Base-by-base conservation (phyloP, 352 stramenopile species). In the Globisporangium takayamanum region DNA sequence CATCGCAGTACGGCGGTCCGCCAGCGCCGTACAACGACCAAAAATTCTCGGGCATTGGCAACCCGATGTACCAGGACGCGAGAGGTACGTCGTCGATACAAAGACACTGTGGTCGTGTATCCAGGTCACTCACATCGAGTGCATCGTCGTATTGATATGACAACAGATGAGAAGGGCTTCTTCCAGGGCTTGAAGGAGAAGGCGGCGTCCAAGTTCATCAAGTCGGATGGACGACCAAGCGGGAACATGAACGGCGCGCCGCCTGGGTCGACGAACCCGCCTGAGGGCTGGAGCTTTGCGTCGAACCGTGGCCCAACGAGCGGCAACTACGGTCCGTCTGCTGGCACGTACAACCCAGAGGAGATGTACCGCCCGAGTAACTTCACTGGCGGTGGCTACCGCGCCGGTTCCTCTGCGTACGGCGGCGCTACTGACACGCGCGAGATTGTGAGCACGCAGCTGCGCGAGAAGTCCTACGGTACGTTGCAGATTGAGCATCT, bases 11-110 rank as follows among this genome's bases (percentile, higher is more conserved):
- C 48, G 76, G 76, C 44, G 74, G 64, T 56, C 72, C 67, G 0
- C 76, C 74, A 8, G 72, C 72, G 28, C 77, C 73, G n/a, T 78
- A 81, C 55, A 80, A 84, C 62, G 77, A 90, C 47, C 67, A 87
- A 60, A 80, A 93, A 58, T 95, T 98, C 62, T 83, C 94, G 28
- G 94, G 94, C 33, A 97, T 98, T 73, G 94, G 94, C 30, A 98
- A 98, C 67, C 92, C 94, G 7, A 95, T 97, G 80, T 98, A 96
- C 65, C 76, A 92, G 52, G 92, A 98, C 67, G 88, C 92, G 33
- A 73, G 83, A 62, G 73, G 80, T 87, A 59, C 12, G 48, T 25
- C 7, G 18, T 53, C 5, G 16, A 26, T 26, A 46, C 20, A 46
- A 14, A 25, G 14, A 53, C 36, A n/a, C 2, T n/a, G 1, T 52